Conservation (phyloP, 331 rosid genomes). For the Quercus lobata region DNA sequence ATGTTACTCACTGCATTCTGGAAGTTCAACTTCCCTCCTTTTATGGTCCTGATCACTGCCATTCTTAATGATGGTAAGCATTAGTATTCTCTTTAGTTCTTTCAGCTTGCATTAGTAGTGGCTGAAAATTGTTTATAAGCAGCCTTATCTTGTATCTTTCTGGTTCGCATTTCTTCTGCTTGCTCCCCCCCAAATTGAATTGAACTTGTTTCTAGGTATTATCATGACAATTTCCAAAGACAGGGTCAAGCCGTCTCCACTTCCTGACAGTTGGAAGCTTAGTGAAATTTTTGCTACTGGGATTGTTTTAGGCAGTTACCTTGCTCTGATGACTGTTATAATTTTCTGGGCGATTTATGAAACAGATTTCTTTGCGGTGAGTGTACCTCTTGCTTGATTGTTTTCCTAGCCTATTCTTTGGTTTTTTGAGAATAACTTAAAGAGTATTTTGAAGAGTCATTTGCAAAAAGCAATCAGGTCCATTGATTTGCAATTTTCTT, state of each 20-base stretch:
- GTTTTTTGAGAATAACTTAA: no score
- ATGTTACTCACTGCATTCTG: constrained; percentile 56
- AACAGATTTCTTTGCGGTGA: constrained; percentile 40
- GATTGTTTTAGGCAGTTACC: constrained; percentile 54
- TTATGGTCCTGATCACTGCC: constrained; percentile 78
- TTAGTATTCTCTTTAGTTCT: no score
- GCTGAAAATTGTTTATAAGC: not conserved
- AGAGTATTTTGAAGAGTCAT: no score
- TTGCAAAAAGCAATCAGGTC: no score
- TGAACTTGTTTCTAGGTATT: constrained; percentile 32
- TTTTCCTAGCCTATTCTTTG: no score
- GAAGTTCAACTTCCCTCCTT: constrained; percentile 69
- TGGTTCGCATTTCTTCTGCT: not conserved
- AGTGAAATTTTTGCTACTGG: constrained; percentile 77
- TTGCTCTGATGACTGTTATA: constrained; percentile 57
- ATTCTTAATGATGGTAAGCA: constrained; percentile 56
- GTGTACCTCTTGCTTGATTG: not conserved
- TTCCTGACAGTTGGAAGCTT: constrained; percentile 75
- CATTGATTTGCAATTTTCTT: no score
- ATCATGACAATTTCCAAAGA: constrained; percentile 81
- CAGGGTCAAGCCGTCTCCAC: constrained; percentile 70
- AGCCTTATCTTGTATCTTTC: not conserved
- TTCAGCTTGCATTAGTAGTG: not conserved
- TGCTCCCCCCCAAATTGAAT: not conserved
- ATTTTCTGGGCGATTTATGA: constrained; percentile 36